Evolutionary conservation across 225 moss, liverwort and hornwort species (phyloP), one percentile per base, ranked within the genome.

Genomic region (Bryoerythrophyllum caledonicum): DNA sequence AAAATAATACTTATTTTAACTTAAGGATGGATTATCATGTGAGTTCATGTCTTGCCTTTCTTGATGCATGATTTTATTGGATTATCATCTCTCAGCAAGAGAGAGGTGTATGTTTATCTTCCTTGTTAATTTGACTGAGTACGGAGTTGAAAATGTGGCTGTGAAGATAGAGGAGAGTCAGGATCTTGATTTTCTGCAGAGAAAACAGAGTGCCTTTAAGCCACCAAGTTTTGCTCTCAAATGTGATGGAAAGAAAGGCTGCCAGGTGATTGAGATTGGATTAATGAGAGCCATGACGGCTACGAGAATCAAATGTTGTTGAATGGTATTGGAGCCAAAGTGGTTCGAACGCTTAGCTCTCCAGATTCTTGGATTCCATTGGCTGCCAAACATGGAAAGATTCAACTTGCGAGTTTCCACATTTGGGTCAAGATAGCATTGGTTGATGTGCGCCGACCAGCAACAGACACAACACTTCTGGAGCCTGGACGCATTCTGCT

Each of bases 381-480:
- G n/a, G 52, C 8, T 35, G 30, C 57, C 66, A 51, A 28, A 73
- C 38, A 51, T 7, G 73, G 67, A 73, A 73, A 73, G 57, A 38
- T 46, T 41, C 16, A 30, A 32, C 52, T 38, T 6, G 7, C 16
- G 21, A 23, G 26, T 57, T 75, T 69, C 38, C 62, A 70, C 9
- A 62, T 26, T 48, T 5, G 49, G 68, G 35, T 48, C 1, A 35
- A 49, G 52, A 13, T 23, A 27, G 26, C 54, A 27, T 63, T 19
- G 53, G 7, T 21, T 37, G 34, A 74, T 53, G 27, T 74, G 64
- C 64, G 57, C 30, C 60, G 2, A 35, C 23, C 37, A 52, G 51
- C 61, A 63, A 53, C 77, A 52, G 70, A 63, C 70, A 54, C 52
- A 41, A 30, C 25, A 9, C 17, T 14, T 68, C 52, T 41, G 54